These are phyloP conservation scores for Fusarium sp. DNA, from an alignment of 2,329 filamentous ascomycete genomes.

Conservation along the genomic window DNA sequence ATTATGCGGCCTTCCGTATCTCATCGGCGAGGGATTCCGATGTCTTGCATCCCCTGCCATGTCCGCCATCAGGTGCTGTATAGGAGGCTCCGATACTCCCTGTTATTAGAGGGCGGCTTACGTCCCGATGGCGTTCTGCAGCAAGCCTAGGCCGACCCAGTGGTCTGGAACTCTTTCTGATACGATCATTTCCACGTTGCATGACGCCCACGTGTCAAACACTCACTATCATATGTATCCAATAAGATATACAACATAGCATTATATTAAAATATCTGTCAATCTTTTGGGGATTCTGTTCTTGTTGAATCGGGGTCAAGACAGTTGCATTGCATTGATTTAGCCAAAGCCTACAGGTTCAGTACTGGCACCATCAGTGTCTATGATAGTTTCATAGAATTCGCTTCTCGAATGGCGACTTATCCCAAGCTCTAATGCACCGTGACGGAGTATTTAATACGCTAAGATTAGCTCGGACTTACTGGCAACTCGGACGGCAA, in stretches of 20 bases:
- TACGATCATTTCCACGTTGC: not conserved
- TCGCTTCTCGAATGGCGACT: not conserved
- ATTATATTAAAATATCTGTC: too few relatives aligned
- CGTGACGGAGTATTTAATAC: too few relatives aligned
- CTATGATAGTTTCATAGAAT: not conserved
- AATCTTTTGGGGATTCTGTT: not conserved
- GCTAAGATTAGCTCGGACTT: not conserved
- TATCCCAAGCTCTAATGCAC: not conserved
- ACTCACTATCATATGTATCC: fast-evolving
- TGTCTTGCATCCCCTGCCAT: not conserved
- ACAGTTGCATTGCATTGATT: not conserved
- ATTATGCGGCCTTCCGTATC: not conserved
- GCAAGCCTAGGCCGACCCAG: not conserved
- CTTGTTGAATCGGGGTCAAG: not conserved
- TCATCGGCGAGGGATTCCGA: not conserved
- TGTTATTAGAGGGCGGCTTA: not conserved
- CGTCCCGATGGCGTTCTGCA: not conserved
- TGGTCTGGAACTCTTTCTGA: not conserved
- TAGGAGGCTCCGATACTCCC: not conserved
- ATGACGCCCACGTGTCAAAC: not conserved
- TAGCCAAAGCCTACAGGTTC: not conserved
- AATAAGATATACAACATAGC: too few relatives aligned
- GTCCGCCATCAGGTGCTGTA: too few relatives aligned
- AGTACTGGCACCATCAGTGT: too few relatives aligned
- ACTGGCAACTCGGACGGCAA: not conserved